Conservation (phyloP, 352 stramenopile genomes). For the Lagenidium giganteum region DNA sequence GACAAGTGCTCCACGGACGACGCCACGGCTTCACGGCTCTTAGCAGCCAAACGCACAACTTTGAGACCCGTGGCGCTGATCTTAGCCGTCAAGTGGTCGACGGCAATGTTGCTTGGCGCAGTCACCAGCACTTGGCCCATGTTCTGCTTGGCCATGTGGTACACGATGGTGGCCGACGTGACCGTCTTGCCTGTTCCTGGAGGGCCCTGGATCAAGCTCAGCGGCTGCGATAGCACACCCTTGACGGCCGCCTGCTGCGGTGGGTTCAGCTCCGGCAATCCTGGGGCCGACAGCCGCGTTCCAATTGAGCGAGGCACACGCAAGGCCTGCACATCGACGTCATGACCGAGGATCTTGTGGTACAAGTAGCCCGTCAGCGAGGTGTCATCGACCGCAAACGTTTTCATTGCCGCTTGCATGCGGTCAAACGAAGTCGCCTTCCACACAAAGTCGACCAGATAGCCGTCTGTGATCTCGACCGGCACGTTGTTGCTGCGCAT, state of each 20-base stretch:
- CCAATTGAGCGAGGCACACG: slow-evolving; percentile 60
- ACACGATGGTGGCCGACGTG: slow-evolving; percentile 98
- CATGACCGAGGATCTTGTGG: slow-evolving; percentile 98
- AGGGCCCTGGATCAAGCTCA: slow-evolving; percentile 98
- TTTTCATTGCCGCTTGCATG: slow-evolving; percentile 99
- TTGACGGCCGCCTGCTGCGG: slow-evolving; percentile 96
- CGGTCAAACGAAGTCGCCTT: slow-evolving; percentile 98
- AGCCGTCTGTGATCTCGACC: slow-evolving; percentile 94
- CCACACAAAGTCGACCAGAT: slow-evolving; percentile 99
- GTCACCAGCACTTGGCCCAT: slow-evolving; percentile 99
- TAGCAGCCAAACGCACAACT: slow-evolving; percentile 97
- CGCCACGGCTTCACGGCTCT: slow-evolving; percentile 94
- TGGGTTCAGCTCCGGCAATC: slow-evolving; percentile 96
- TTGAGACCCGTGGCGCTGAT: slow-evolving; percentile 97
- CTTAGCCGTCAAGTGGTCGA: slow-evolving; percentile 90
- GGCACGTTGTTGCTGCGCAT: slow-evolving; percentile 80
- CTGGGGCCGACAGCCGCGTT: slow-evolving; percentile 86
- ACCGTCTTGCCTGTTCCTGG: slow-evolving; percentile 97
- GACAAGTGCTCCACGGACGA: slow-evolving; percentile 97
- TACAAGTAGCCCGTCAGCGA: slow-evolving; percentile 99
- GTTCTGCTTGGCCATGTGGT: slow-evolving; percentile 98
- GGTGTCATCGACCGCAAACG: slow-evolving; percentile 98
- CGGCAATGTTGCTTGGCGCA: slow-evolving; percentile 98
- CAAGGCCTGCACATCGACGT: slow-evolving; percentile 94
- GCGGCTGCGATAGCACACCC: slow-evolving; percentile 93